Percentiles rank a stretch among this genome's conserved stretches.
These are phyloP conservation scores for Bondarzewia mesenterica DNA, from an alignment of 1,284 basidiomycete genomes.

Conservation along the genomic window DNA sequence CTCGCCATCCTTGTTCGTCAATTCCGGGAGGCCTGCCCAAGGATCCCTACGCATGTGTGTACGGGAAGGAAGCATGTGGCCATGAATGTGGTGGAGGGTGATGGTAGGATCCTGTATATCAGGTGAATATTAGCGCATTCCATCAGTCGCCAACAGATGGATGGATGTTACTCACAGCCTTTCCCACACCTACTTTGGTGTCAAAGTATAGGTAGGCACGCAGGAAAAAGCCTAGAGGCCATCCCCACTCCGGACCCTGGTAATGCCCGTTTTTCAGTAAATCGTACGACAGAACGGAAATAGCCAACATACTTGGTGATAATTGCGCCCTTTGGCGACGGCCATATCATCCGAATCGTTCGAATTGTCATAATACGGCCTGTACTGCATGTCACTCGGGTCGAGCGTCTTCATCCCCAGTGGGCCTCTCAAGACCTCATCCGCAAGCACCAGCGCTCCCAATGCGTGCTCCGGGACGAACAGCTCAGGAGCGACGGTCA, in stretches of 20 bases:
- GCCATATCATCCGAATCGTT: constrained; percentile 79
- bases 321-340: constrained; percentile 88
- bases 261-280: neutral
- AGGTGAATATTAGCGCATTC: constrained; percentile 2
- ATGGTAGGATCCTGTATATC: constrained; percentile 52
- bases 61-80: constrained; percentile 61
- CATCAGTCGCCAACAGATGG: neutral
- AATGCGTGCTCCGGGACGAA: constrained; percentile 81
- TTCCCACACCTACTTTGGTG: constrained; percentile 47
- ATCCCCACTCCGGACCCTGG: constrained; percentile 86
- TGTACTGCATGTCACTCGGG: constrained; percentile 77
- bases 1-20: constrained; percentile 78
- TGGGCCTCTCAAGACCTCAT: constrained; percentile 71
- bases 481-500: constrained; percentile 95
- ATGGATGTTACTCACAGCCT: constrained; percentile 41
- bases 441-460: constrained; percentile 68
- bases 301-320: constrained; percentile 55
- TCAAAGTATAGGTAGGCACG: constrained; percentile 89
- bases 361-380: constrained; percentile 85
- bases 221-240: constrained; percentile 93
- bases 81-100: constrained; percentile 76
- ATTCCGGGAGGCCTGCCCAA: constrained; percentile 89
- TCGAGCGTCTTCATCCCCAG: constrained; percentile 95
- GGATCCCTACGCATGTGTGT: constrained; percentile 70
- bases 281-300: constrained; percentile 14